Evolutionary conservation across 2,329 filamentous ascomycete species (phyloP).

Genomic region (Talaromyces amestolkiae): DNA sequence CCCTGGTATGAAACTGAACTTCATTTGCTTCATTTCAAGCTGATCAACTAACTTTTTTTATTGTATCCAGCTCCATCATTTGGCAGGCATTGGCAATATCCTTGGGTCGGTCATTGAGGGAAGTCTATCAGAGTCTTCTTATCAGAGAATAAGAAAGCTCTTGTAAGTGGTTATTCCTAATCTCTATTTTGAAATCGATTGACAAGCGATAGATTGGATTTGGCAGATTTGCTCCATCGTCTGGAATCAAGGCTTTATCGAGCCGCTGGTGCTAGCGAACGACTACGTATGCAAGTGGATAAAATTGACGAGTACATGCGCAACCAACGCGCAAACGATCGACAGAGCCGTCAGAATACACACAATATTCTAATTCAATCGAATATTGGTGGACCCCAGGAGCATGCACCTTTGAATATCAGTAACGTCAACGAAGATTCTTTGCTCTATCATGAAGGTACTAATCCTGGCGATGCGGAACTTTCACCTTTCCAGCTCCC

Average conservation of each 20-base stretch:
- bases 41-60: neutral
- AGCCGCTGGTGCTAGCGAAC: conserved; percentile 39
- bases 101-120: conserved; percentile 50
- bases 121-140: conserved; percentile 43
- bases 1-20: conserved; percentile 31
- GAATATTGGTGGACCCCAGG: neutral
- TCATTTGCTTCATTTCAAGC: neutral
- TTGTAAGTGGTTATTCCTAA: conserved; percentile 27
- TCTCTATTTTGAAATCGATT: neutral
- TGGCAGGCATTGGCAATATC: conserved; percentile 51
- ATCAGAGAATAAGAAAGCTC: conserved; percentile 42
- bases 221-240: conserved; percentile 47
- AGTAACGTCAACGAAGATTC: neutral
- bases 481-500: conserved; percentile 41
- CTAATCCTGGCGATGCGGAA: neutral
- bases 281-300: conserved; percentile 42
- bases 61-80: conserved; percentile 42
- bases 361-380: conserved; percentile 17
- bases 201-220: conserved; percentile 23
- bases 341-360: conserved; percentile 17
- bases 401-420: neutral
- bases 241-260: conserved; percentile 45
- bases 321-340: conserved; percentile 5
- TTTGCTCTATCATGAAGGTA: neutral
- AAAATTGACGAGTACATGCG: conserved; percentile 48